A percentile compares a stretch with the other conserved stretches of the same genome.
Conservation (phyloP, 208 protist species). For the Wallacemonas sp. region DNA sequence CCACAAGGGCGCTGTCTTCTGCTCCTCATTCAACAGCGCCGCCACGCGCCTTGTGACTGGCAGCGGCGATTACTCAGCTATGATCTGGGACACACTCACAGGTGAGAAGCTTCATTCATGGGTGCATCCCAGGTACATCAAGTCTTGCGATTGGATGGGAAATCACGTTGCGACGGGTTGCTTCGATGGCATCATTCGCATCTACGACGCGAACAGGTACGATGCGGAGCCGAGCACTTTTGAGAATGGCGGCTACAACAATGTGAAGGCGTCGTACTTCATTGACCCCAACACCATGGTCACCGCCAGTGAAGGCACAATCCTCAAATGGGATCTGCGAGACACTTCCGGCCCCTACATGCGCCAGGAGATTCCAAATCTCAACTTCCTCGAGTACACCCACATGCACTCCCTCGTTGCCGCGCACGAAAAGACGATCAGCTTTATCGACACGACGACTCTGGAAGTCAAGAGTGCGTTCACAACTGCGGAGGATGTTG, state of each 20-base stretch:
- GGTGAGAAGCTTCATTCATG: conserved; percentile 90
- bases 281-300: conserved; percentile 85
- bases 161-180: conserved; percentile 88
- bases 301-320: conserved; percentile 78
- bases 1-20: conserved; percentile 95
- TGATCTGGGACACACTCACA: conserved; percentile 92
- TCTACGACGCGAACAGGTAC: conserved; percentile 89
- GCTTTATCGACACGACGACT: conserved; percentile 83
- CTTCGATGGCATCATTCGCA: conserved; percentile 89
- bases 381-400: conserved; percentile 92
- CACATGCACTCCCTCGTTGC: conserved; percentile 78
- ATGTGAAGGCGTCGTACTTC: conserved; percentile 87
- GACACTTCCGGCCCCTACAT: conserved; percentile 78
- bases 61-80: conserved; percentile 93
- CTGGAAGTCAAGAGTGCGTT: conserved; percentile 78
- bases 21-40: conserved; percentile 82
- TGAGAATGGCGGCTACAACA: conserved; percentile 55
- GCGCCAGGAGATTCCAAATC: conserved; percentile 74
- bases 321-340: conserved; percentile 92
- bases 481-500: conserved; percentile 78
- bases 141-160: conserved; percentile 90
- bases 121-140: conserved; percentile 94
- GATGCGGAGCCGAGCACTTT: conserved; percentile 76
- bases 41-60: conserved; percentile 90
- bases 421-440: conserved; percentile 86